Evolutionary conservation across 345 rosid species (phyloP).

Genomic region (Dipteronia sinensis): DNA sequence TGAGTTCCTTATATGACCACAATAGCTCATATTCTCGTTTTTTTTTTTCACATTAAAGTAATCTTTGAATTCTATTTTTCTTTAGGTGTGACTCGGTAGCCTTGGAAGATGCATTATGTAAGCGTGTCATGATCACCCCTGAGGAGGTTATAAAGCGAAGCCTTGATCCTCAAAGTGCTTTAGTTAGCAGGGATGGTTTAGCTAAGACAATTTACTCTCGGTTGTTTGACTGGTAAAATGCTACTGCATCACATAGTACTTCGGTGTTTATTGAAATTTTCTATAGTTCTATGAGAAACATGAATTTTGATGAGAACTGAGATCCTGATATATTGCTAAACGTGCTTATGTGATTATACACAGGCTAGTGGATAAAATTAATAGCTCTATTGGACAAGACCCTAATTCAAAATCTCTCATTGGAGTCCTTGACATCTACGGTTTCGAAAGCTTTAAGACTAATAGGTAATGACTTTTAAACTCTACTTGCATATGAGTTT

Average conservation of each 20-base stretch:
- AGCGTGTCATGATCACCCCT: constrained; percentile 96
- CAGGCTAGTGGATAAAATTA: constrained; percentile 91
- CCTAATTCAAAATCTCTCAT: constrained; percentile 75
- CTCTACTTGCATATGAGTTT: background rate
- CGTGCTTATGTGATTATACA: constrained; percentile 23
- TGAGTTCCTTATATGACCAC: constrained; percentile 16
- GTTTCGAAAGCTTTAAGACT: constrained; percentile 92
- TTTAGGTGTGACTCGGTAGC: constrained; percentile 74
- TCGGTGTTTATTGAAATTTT: background rate
- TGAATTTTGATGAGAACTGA: background rate
- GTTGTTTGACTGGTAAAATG: constrained; percentile 79
- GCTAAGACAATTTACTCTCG: constrained; percentile 93
- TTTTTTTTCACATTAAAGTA: constrained; percentile 2
- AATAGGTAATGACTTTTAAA: constrained; percentile 52
- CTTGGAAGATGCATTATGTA: constrained; percentile 91
- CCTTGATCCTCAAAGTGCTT: constrained; percentile 89
- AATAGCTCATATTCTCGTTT: constrained; percentile 8
- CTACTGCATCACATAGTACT: background rate
- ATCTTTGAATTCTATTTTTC: constrained; percentile 10
- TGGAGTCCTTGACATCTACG: constrained; percentile 92
- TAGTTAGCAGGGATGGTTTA: constrained; percentile 80
- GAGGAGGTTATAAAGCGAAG: constrained; percentile 94
- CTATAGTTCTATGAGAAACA: background rate
- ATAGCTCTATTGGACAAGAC: constrained; percentile 90
- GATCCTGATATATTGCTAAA: background rate